phyloP scores from a whole-genome alignment of 1,139 yeast species.

The Nakaseomyces nivariensis region DNA sequence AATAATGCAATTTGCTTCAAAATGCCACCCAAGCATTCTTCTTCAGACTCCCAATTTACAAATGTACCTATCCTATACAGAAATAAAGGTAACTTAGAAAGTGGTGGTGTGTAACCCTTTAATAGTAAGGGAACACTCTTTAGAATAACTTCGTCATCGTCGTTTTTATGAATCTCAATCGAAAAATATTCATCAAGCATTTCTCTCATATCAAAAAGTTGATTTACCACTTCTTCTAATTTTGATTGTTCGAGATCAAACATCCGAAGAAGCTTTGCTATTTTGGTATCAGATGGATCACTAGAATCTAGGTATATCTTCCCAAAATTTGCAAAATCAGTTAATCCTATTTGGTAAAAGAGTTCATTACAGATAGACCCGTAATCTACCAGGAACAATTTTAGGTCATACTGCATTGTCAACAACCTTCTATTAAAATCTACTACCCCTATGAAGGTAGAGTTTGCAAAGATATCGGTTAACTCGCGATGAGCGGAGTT shows the following conservation, averaged over 20 bases:
- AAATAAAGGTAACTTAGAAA: slow-evolving; percentile 58
- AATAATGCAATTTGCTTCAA: slow-evolving; percentile 60
- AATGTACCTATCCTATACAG: slow-evolving; percentile 48
- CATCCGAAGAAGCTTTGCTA: slow-evolving; percentile 10
- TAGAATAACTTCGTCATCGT: slow-evolving; percentile 30
- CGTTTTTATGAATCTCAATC: slow-evolving; percentile 33
- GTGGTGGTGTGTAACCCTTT: slow-evolving; percentile 51
- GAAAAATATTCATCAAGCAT: slow-evolving; percentile 79
- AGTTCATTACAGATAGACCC: slow-evolving; percentile 57
- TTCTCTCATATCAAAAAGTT: slow-evolving; percentile 44
- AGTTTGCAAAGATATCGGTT: slow-evolving; percentile 58
- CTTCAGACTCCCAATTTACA: slow-evolving; percentile 60
- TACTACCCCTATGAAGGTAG: slow-evolving; percentile 74
- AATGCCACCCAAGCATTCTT: slow-evolving; percentile 54
- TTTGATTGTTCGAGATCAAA: slow-evolving; percentile 8
- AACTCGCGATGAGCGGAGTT: slow-evolving; percentile 40
- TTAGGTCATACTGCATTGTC: slow-evolving; percentile 76
- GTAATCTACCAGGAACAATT: slow-evolving; percentile 71
- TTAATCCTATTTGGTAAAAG: slow-evolving; percentile 70
- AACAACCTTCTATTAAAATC: slow-evolving; percentile 61
- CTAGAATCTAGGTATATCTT: slow-evolving; percentile 36
- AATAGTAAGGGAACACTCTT: slow-evolving; percentile 57
- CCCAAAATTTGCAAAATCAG: slow-evolving; percentile 81
- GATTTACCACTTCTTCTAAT: slow-evolving; percentile 19
- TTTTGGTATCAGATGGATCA: slow-evolving; percentile 15